Evolutionary conservation across 2,329 filamentous ascomycete species (phyloP), one percentile per base, ranked within the genome.

Genomic region (Phialophora tarda): DNA sequence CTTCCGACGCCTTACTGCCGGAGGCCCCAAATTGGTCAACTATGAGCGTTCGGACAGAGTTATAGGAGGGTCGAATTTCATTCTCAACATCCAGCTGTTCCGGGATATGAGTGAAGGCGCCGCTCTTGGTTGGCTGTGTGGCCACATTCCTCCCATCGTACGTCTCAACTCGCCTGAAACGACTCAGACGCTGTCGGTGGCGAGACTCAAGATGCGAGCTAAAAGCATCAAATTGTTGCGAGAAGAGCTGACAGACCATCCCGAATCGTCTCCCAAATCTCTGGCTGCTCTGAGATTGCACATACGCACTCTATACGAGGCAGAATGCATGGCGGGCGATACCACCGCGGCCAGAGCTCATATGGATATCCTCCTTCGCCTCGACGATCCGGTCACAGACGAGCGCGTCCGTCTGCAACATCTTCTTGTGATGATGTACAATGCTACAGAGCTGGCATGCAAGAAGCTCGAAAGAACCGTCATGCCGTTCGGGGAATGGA

Each of bases 381-480:
- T 65, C 34, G 24, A 41, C 5, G 63, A 61, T 23, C 38, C 38
- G 10, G 8, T 62, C 7, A 50, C n/a, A 2, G 51, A 65, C 14
- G 58, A 62, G 3, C n/a, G n/a, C 12, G 28, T 56, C 26, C 57
- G 47, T 41, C 11, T 58, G 11, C 63, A 62, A 2, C 48, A 55
- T 23, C 34, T 26, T 12, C 28, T 61, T 17, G 30, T 61, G 34
- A 48, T 65, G 26, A 65, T 65, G 57, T 65, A 47, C 28, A 34
- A 61, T 24, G 38, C 50, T 21, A 57, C 58, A 17, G 57, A 65
- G 21, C 17, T 65, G 10, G 63, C 63, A 6, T 54, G 57, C 51
- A 65, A 61, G 26, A 61, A 32, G 11, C 34, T 65, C 32, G 57
- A 57, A 57, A 56, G 63, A 32, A 59, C 63, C 6, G 26, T 65